Conservation (phyloP, 345 rosid species). For the Arabidopsis thaliana region DNA sequence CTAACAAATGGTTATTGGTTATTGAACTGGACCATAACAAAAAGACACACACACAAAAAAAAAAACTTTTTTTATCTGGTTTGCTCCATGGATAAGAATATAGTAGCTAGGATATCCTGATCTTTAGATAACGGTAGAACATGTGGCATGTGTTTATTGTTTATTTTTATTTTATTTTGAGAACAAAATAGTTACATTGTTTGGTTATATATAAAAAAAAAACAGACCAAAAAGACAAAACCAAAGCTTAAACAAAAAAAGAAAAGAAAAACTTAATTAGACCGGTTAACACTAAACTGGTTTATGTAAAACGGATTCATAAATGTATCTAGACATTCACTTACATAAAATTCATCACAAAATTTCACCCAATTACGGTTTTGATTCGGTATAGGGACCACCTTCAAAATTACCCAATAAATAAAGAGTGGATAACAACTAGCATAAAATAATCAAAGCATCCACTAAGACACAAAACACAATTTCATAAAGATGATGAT, state of each 20-base stretch:
- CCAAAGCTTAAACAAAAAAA: not conserved
- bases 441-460: not conserved
- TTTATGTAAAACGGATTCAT: constrained; percentile 6
- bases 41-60: not conserved
- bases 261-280: not conserved
- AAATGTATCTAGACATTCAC: constrained; percentile 3
- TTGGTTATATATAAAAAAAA: not conserved
- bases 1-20: not conserved
- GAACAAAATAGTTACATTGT: not conserved
- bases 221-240: not conserved
- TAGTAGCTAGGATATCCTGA: not conserved
- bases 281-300: not conserved
- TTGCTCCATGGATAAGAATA: not conserved
- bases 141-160: not conserved
- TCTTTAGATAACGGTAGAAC: not conserved
- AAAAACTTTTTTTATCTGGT: not conserved
- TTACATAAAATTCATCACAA: not conserved
- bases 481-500: constrained; percentile 19
- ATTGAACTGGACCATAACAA: not conserved
- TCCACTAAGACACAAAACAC: not conserved
- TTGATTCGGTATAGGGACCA: constrained; percentile 15
- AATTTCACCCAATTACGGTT: not conserved
- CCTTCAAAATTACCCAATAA: not conserved
- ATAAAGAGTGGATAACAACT: not conserved
- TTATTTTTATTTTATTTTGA: not conserved